Conservation (phyloP, 371 early-diverging fungal species). For the Mucor racemosus region DNA sequence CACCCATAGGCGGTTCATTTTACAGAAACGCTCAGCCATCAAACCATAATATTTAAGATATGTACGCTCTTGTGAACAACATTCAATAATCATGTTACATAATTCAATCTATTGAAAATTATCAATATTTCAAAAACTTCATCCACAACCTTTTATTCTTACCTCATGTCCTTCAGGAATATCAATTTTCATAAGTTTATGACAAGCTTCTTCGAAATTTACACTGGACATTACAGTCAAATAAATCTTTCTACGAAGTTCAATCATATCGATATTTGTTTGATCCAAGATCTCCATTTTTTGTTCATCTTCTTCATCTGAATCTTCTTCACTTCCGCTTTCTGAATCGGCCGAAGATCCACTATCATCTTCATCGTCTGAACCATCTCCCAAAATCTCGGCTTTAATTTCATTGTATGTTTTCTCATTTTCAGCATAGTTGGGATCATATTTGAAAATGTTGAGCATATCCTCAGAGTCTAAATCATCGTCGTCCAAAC, state of each 20-base stretch:
- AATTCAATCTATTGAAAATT: conserved; percentile 70
- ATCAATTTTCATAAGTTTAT: conserved; percentile 90
- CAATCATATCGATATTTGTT: conserved; percentile 89
- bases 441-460: conserved; percentile 85
- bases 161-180: conserved; percentile 86
- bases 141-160: conserved; percentile 3
- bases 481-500: conserved; percentile 87
- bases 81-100: conserved; percentile 96
- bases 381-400: conserved; percentile 92
- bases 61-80: conserved; percentile 95
- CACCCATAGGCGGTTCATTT: conserved; percentile 82
- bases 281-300: conserved; percentile 84
- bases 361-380: conserved; percentile 65
- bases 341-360: conserved; percentile 58
- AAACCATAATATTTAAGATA: conserved; percentile 93
- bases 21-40: conserved; percentile 94
- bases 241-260: conserved; percentile 92
- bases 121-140: background rate
- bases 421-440: conserved; percentile 83
- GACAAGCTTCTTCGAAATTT: conserved; percentile 95
- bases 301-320: conserved; percentile 44
- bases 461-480: conserved; percentile 82
- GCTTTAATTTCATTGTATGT: conserved; percentile 80
- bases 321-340: conserved; percentile 51
- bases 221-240: conserved; percentile 95